Base-by-base conservation (phyloP, 495 filamentous ascomycete species). In the Penicillium salamii region DNA sequence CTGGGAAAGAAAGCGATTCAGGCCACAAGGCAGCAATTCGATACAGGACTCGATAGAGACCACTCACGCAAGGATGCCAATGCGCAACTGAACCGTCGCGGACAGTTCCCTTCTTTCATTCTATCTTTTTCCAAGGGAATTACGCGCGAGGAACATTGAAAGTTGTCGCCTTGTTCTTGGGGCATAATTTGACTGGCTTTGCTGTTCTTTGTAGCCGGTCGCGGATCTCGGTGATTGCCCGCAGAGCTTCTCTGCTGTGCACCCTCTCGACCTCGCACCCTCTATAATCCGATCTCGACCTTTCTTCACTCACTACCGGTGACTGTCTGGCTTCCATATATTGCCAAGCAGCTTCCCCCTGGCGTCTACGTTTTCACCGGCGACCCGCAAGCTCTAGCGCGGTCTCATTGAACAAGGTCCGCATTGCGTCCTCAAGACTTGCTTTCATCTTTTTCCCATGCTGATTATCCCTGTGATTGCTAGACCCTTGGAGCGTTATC, bases 161-260 rank as follows among this genome's bases (percentile, higher is more conserved):
- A 14, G 33, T 46, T 4, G 26, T n/a, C 31, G 17, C 34, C 42
- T 35, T 17, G 17, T 21, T 51, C 50, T 26, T 15, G 38, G 37
- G n/a, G n/a, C n/a, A n/a, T n/a, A n/a, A n/a, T n/a, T n/a, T n/a
- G n/a, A n/a, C n/a, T n/a, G n/a, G n/a, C n/a, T n/a, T 38, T 34
- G 23, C 41, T 18, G 32, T 45, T 35, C 20, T 36, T 45, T 32
- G 52, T 36, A 51, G 34, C 40, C 49, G 39, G 54, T 61, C 53
- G 52, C 49, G 41, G 33, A 35, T 45, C 49, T 49, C 49, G 49
- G 46, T 58, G 51, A 48, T 50, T 53, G 53, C 56, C 56, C 59
- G 59, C 56, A 57, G 46, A 58, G 46, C 44, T 52, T 55, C 40
- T 51, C 33, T 52, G 40, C 50, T 42, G 28, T 48, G 28, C 48